These are phyloP conservation scores for Coemansia sp. DNA, from an alignment of 192 early-diverging fungal species.

Conservation along the genomic window DNA sequence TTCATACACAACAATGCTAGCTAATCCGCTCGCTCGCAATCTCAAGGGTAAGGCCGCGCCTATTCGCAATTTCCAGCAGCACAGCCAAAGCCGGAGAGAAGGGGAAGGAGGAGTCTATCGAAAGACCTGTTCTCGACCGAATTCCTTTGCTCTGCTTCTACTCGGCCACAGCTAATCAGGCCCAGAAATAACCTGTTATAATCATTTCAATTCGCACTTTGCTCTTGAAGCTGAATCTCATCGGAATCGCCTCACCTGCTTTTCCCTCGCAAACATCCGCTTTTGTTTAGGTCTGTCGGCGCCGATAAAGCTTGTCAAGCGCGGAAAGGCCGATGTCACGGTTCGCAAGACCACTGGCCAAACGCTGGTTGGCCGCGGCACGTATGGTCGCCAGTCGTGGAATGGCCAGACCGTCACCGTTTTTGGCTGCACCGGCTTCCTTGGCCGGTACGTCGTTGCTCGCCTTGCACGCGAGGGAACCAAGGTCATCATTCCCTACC, in stretches of 20 bases:
- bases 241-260: not conserved
- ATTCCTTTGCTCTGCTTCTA: no score
- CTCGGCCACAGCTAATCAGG: no score
- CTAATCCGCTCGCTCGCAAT: conserved; percentile 27
- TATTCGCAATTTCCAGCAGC: no score
- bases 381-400: conserved; percentile 72
- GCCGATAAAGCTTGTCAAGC: conserved; percentile 32
- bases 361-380: conserved; percentile 57
- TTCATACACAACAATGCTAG: conserved; percentile 13
- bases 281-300: conserved; percentile 26
- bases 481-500: conserved; percentile 86
- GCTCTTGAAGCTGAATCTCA: not conserved
- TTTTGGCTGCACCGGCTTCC: conserved; percentile 93
- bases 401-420: conserved; percentile 90
- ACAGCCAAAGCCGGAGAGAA: no score
- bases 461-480: conserved; percentile 90
- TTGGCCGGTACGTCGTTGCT: conserved; percentile 90
- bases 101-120: no score
- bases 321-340: conserved; percentile 49
- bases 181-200: no score
- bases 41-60: conserved; percentile 22
- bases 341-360: conserved; percentile 49
- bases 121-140: no score
- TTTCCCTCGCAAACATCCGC: not conserved
- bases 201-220: not conserved